phyloP scores from a whole-genome alignment of 768 basidiomycete species.

The Boletus speciosus region DNA sequence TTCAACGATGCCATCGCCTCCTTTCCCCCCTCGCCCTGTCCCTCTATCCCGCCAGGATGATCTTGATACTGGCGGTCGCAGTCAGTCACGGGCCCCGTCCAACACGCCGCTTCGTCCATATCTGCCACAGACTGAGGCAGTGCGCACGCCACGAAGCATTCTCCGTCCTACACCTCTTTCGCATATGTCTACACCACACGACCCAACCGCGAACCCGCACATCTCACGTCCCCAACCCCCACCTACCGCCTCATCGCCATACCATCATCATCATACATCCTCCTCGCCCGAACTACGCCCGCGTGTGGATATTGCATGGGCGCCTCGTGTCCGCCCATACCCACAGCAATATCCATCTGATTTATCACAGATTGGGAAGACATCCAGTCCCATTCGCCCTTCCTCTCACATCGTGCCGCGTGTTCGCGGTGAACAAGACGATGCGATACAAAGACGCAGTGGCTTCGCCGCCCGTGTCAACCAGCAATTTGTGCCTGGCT shows the following conservation, averaged over 20 bases:
- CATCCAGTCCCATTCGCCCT: background rate
- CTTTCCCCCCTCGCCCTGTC: slow-evolving; percentile 18
- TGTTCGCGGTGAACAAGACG: slow-evolving; percentile 11
- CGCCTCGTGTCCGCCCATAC: slow-evolving; percentile 20
- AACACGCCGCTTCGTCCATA: slow-evolving; percentile 1
- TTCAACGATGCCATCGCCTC: slow-evolving; percentile 16
- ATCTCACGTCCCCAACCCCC: background rate
- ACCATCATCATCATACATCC: slow-evolving; percentile 21
- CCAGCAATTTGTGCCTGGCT: slow-evolving; percentile 8
- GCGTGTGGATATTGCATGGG: slow-evolving; percentile 19
- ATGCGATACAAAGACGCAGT: slow-evolving; percentile 7
- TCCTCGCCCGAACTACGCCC: slow-evolving; percentile 24
- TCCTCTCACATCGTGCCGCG: slow-evolving; percentile 13
- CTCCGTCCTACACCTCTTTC: slow-evolving; percentile 14
- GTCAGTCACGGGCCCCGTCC: background rate
- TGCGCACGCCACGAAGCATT: slow-evolving; percentile 14
- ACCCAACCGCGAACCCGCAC: slow-evolving; percentile 1
- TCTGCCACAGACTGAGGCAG: slow-evolving; percentile 1
- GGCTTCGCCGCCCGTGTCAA: slow-evolving; percentile 14
- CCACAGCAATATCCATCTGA: slow-evolving; percentile 11
- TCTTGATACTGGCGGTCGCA: background rate
- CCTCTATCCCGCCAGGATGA: slow-evolving; percentile 10
- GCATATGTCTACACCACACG: background rate
- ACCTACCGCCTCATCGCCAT: slow-evolving; percentile 3
- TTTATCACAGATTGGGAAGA: background rate